A percentile compares a stretch with the other conserved stretches of the same genome.
Conservation (phyloP, 2,329 filamentous ascomycete genomes). For the Monosporascus sp. region DNA sequence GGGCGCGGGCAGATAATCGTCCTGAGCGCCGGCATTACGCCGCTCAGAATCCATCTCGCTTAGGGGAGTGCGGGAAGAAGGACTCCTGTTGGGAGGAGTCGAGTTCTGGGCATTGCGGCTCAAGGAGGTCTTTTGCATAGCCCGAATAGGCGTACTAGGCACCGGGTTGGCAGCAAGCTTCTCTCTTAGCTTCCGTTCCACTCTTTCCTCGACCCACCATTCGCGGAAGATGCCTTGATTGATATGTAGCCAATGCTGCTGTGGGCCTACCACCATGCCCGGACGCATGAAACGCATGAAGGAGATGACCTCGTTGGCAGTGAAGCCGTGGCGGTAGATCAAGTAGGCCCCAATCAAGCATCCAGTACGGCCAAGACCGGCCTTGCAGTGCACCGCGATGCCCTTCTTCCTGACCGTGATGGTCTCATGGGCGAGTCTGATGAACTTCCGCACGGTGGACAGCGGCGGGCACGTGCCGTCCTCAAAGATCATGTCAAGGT, state of each 20-base stretch:
- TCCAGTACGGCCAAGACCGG: slow-evolving; percentile 88
- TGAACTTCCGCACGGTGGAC: slow-evolving; percentile 86
- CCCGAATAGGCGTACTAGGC: slow-evolving; percentile 57
- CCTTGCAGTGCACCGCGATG: slow-evolving; percentile 98
- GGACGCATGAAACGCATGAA: slow-evolving; percentile 99
- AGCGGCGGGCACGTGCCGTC: slow-evolving; percentile 93
- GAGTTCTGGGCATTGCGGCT: slow-evolving; percentile 64
- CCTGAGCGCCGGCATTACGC: slow-evolving; percentile 62
- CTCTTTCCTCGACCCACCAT: slow-evolving; percentile 91
- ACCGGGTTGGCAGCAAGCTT: slow-evolving; percentile 47
- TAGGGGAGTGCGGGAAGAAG: slow-evolving; percentile 75
- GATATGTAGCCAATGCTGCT: slow-evolving; percentile 97
- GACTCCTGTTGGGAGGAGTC: slow-evolving; percentile 77
- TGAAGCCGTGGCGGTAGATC: slow-evolving; percentile 96
- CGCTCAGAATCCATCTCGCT: slow-evolving; percentile 86
- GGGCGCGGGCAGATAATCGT: slow-evolving; percentile 89
- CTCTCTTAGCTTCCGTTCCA: slow-evolving; percentile 62
- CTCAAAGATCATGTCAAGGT: slow-evolving; percentile 99
- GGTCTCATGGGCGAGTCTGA: slow-evolving; percentile 88
- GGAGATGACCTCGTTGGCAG: slow-evolving; percentile 92
- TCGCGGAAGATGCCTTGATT: slow-evolving; percentile 97
- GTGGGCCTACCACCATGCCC: slow-evolving; percentile 96
- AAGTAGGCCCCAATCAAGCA: slow-evolving; percentile 96
- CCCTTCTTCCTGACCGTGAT: slow-evolving; percentile 87
- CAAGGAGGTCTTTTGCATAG: slow-evolving; percentile 54